phyloP scores from a whole-genome alignment of 106 monocot genomes.

The Narthecium ossifragum region DNA sequence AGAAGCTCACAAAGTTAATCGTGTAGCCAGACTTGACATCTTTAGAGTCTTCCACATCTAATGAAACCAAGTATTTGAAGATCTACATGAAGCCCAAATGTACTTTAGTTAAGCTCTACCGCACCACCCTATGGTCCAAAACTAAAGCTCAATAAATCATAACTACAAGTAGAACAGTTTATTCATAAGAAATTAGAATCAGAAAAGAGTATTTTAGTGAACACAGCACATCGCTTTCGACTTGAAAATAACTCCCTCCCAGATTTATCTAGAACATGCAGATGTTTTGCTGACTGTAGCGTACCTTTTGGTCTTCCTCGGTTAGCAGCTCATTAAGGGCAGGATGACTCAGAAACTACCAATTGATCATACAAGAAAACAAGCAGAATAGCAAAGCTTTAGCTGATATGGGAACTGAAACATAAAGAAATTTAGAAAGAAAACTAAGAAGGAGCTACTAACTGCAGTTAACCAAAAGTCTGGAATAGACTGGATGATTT shows the following conservation, averaged over 20 bases:
- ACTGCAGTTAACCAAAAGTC: constrained; percentile 99
- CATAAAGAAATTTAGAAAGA: neutral
- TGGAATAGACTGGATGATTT: constrained; percentile 80
- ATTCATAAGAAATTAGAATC: no score
- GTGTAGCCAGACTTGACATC: constrained; percentile 80
- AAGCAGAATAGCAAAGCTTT: neutral
- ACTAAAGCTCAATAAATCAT: no score
- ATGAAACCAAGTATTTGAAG: constrained; percentile 63
- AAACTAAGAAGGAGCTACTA: constrained; percentile 1
- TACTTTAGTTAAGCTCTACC: no score
- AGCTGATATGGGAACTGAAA: neutral
- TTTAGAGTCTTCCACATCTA: constrained; percentile 70
- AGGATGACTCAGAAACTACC: constrained; percentile 87
- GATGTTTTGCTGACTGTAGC: neutral
- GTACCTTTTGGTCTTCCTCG: constrained; percentile 87
- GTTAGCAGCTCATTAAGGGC: constrained; percentile 56
- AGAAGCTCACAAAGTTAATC: constrained; percentile 65
- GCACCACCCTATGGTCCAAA: no score
- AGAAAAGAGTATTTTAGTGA: no score
- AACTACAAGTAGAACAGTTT: no score
- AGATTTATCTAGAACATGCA: neutral
- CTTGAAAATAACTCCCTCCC: neutral
- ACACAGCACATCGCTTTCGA: no score
- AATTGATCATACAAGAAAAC: neutral
- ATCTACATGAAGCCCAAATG: constrained; percentile 35